These are phyloP conservation scores for Sedum album DNA, from an alignment of 164 flowering plant species.

Conservation along the genomic window DNA sequence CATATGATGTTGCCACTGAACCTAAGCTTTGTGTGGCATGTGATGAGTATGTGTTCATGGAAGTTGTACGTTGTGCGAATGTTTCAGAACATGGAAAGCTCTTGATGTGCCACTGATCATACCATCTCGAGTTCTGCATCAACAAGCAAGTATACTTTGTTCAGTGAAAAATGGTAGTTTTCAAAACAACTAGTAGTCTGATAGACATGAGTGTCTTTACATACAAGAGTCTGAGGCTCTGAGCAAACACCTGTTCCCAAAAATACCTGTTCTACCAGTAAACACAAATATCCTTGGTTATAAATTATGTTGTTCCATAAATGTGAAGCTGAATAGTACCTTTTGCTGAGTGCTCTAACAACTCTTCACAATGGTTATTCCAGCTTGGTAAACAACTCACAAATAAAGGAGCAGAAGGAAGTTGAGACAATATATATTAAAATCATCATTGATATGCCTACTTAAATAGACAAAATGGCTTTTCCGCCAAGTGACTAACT, in stretches of 20 bases:
- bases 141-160: too few relatives aligned
- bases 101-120: background rate
- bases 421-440: background rate
- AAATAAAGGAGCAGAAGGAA: background rate
- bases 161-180: too few relatives aligned
- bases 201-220: too few relatives aligned
- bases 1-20: slow-evolving; percentile 43
- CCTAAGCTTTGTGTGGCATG: slow-evolving; percentile 78
- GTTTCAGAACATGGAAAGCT: background rate
- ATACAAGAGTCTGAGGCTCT: too few relatives aligned
- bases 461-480: background rate
- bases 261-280: too few relatives aligned
- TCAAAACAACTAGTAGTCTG: too few relatives aligned
- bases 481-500: background rate
- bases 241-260: too few relatives aligned
- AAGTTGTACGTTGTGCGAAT: slow-evolving; percentile 29
- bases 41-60: slow-evolving; percentile 52
- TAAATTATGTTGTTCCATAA: too few relatives aligned
- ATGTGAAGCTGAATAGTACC: too few relatives aligned
- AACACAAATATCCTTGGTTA: too few relatives aligned
- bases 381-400: background rate
- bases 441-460: background rate
- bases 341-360: too few relatives aligned
- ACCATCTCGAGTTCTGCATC: background rate
- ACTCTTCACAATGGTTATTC: too few relatives aligned